A percentile compares a stretch with the other conserved stretches of the same genome.
Conservation (phyloP, 139 green algal species). For the Closterium sp. region DNA sequence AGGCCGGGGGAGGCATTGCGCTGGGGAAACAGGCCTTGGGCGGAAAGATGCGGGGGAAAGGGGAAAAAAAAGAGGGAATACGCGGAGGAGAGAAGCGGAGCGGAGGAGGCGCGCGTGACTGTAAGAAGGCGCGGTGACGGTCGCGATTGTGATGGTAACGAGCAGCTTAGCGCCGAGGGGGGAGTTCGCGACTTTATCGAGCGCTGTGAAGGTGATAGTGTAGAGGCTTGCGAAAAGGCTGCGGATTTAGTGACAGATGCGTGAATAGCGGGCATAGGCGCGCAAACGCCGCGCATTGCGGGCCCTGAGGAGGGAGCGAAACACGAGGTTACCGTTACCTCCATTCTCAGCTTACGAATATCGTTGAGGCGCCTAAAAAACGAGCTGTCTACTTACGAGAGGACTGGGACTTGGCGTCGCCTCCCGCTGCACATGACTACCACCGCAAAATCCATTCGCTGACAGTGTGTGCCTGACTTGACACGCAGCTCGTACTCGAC, state of each 20-base stretch:
- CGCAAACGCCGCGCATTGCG: not conserved
- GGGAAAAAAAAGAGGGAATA: no score
- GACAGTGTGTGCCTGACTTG: no score
- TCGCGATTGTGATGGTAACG: not conserved
- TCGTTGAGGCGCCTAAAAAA: no score
- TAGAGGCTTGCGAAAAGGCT: not conserved
- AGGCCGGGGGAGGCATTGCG: not conserved
- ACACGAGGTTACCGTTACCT: not conserved
- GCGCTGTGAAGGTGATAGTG: not conserved
- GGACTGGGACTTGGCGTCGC: no score
- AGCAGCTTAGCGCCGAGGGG: not conserved
- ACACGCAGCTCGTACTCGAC: no score
- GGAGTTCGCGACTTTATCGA: not conserved
- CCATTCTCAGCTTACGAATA: no score
- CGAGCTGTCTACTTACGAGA: no score
- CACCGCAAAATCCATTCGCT: no score
- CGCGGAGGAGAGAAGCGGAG: no score
- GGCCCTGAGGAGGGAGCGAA: not conserved
- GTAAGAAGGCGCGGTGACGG: not conserved
- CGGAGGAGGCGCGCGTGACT: not conserved
- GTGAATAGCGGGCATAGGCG: not conserved
- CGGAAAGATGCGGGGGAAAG: no score
- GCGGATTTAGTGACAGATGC: no score
- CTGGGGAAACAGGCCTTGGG: not conserved
- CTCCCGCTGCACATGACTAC: no score